A percentile compares a stretch with the other conserved stretches of the same genome.
These are phyloP conservation scores for Lachnellula willkommii DNA, from an alignment of 2,329 filamentous ascomycete genomes.

Conservation along the genomic window DNA sequence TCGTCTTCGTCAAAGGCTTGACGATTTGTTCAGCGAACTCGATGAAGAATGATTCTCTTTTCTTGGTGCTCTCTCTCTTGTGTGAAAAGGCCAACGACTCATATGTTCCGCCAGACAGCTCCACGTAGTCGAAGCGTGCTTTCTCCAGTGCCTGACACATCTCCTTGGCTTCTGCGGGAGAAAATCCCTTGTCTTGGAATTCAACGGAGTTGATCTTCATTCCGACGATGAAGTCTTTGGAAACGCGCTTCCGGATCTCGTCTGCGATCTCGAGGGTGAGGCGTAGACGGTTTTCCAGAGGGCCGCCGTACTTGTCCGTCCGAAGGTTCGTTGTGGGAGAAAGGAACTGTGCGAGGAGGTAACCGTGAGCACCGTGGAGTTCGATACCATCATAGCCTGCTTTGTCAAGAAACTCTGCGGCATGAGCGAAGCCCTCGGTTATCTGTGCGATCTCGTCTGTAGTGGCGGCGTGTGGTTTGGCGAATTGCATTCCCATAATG, in stretches of 20 bases:
- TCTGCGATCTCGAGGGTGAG: slow-evolving; percentile 55
- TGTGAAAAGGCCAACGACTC: slow-evolving; percentile 41
- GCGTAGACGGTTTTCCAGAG: slow-evolving; percentile 33
- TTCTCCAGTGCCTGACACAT: slow-evolving; percentile 47
- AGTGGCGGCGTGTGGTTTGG: slow-evolving; percentile 48
- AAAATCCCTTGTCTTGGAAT: slow-evolving; percentile 50
- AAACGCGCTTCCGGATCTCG: slow-evolving; percentile 42
- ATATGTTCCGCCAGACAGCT: slow-evolving; percentile 61
- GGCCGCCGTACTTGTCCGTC: slow-evolving; percentile 30
- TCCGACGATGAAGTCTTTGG: slow-evolving; percentile 42
- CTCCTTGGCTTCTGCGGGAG: slow-evolving; percentile 51
- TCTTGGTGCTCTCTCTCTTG: slow-evolving; percentile 36
- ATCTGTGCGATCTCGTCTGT: slow-evolving; percentile 50
- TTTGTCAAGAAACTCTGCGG: slow-evolving; percentile 56
- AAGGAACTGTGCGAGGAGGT: slow-evolving; percentile 31
- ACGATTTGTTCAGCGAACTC: slow-evolving; percentile 55
- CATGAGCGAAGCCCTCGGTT: slow-evolving; percentile 57
- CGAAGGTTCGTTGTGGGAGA: slow-evolving; percentile 26
- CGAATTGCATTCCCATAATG: slow-evolving; percentile 45
- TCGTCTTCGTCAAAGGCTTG: slow-evolving; percentile 39
- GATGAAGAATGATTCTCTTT: slow-evolving; percentile 63
- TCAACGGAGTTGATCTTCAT: slow-evolving; percentile 57
- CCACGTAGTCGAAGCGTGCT: slow-evolving; percentile 58
- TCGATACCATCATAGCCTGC: slow-evolving; percentile 52
- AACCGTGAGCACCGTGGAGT: slow-evolving; percentile 31